Conservation (phyloP, 2,329 filamentous ascomycete species). For the Diaporthe longicolla region DNA sequence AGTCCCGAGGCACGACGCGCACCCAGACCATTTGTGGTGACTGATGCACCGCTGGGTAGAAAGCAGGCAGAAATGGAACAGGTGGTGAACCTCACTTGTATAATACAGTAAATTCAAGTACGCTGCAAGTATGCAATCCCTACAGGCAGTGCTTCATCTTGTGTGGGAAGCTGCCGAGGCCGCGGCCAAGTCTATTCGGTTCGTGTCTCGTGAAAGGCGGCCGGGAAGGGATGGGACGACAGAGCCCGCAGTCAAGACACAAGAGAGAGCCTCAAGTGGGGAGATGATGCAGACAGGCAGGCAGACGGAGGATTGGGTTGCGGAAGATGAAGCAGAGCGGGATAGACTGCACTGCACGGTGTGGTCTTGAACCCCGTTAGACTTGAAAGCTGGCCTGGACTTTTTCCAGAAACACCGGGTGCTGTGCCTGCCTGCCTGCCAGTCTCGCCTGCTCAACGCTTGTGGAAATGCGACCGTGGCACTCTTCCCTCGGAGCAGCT, state of each 20-base stretch:
- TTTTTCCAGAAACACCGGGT: conserved; percentile 30
- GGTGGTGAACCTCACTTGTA: conserved; percentile 32
- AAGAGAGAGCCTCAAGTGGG: background rate
- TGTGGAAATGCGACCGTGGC: conserved; percentile 23
- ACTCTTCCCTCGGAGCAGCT: conserved; percentile 10
- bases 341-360: conserved; percentile 7
- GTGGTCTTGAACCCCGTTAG: background rate
- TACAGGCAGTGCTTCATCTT: conserved; percentile 43
- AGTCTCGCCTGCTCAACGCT: conserved; percentile 1
- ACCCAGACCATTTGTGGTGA: background rate
- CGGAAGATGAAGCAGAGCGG: background rate
- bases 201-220: conserved; percentile 38
- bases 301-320: conserved; percentile 4
- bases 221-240: conserved; percentile 4
- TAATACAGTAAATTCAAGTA: conserved; percentile 40
- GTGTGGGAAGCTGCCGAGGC: conserved; percentile 33
- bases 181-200: conserved; percentile 37
- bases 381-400: conserved; percentile 40
- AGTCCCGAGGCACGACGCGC: background rate
- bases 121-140: conserved; percentile 37
- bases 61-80: background rate
- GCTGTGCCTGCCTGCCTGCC: conserved; percentile 3
- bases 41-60: background rate
- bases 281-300: conserved; percentile 27
- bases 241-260: background rate